These are phyloP conservation scores for Aspergillus sp. DNA, from an alignment of 2,329 filamentous ascomycete species.

Conservation along the genomic window DNA sequence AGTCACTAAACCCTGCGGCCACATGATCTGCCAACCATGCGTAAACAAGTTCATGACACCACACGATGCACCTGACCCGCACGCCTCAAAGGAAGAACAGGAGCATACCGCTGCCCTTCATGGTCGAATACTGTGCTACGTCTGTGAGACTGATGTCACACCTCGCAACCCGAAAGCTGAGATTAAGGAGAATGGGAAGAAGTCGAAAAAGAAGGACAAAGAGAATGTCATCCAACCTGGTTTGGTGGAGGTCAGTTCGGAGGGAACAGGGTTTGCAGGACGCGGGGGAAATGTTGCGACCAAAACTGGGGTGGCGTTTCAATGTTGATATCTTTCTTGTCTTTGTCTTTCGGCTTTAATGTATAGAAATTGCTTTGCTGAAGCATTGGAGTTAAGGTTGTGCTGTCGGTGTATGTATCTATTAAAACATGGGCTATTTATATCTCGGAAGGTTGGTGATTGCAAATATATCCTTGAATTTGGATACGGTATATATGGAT, in stretches of 20 bases:
- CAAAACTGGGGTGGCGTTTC: constrained; percentile 74
- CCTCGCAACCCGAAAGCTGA: constrained; percentile 23
- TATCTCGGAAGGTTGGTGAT: background rate
- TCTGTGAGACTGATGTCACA: constrained; percentile 77
- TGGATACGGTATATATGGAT: too few relatives aligned
- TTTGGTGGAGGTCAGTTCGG: constrained; percentile 72
- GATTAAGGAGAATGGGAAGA: constrained; percentile 23
- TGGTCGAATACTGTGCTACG: constrained; percentile 66
- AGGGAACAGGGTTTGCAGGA: constrained; percentile 89
- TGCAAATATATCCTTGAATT: too few relatives aligned
- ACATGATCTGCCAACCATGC: constrained; percentile 83
- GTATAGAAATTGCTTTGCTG: too few relatives aligned
- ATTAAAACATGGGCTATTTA: background rate
- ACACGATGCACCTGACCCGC: constrained; percentile 52
- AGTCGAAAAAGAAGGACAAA: constrained; percentile 34
- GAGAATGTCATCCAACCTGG: constrained; percentile 62
- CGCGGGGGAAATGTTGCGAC: constrained; percentile 79
- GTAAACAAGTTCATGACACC: constrained; percentile 76
- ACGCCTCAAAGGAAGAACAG: constrained; percentile 51
- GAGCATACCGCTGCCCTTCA: constrained; percentile 27
- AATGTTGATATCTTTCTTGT: constrained; percentile 53
- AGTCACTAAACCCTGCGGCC: constrained; percentile 82
- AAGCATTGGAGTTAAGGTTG: too few relatives aligned
- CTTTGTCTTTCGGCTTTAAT: too few relatives aligned
- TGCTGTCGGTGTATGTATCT: too few relatives aligned